Percentiles rank a stretch among this genome's conserved stretches.
Conservation (phyloP, 306 rosid genomes). For the Acacia acuminata region DNA sequence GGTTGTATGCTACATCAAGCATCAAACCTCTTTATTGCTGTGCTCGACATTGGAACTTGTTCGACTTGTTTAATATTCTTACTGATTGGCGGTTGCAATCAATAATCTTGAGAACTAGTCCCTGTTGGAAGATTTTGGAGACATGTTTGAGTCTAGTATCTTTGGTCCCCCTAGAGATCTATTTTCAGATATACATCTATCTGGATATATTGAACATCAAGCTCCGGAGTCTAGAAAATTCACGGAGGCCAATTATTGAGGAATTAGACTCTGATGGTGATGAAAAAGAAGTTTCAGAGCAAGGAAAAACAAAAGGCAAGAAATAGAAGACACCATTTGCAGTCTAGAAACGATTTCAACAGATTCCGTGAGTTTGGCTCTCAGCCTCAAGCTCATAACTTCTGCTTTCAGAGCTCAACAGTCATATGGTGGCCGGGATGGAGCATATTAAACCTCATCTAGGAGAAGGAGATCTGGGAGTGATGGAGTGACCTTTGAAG, state of each 20-base stretch:
- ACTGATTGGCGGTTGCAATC: too few species aligned
- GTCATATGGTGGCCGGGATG: conserved; percentile 71
- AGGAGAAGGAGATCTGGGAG: conserved; percentile 69
- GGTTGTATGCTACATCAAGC: too few species aligned
- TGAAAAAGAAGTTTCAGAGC: conserved; percentile 46
- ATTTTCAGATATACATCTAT: conserved; percentile 43
- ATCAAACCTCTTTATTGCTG: too few species aligned
- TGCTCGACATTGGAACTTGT: too few species aligned
- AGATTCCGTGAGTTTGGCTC: too few species aligned
- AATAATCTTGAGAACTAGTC: too few species aligned
- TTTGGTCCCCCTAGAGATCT: conserved; percentile 53
- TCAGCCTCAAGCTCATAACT: too few species aligned
- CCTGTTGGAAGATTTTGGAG: conserved; percentile 39
- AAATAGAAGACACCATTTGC: too few species aligned
- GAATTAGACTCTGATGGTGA: conserved; percentile 70
- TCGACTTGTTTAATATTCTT: too few species aligned
- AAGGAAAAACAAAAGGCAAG: too few species aligned
- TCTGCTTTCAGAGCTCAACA: conserved; percentile 64
- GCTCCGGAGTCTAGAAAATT: conserved; percentile 47
- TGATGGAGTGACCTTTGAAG: conserved; percentile 90
- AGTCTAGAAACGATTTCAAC: too few species aligned
- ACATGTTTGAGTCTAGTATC: conserved; percentile 55
- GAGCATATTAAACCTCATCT: conserved; percentile 70
- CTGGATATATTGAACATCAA: conserved; percentile 59
- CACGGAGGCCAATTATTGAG: conserved; percentile 77